Conservation (phyloP, 164 flowering plant genomes). For the Vitis cinerea region DNA sequence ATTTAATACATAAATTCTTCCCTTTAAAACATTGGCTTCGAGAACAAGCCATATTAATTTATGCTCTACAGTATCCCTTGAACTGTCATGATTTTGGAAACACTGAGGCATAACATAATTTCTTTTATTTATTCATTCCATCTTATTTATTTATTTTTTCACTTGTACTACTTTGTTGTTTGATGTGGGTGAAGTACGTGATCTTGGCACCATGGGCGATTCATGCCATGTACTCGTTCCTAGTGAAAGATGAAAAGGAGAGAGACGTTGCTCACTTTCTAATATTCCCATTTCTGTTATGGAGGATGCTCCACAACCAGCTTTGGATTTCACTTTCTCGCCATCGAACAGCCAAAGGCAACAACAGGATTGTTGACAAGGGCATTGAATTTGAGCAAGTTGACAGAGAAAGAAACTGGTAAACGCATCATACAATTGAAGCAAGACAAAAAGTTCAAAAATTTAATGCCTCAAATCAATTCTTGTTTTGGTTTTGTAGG, state of each 20-base stretch:
- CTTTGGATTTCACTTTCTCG: slow-evolving; percentile 47
- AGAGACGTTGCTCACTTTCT: slow-evolving; percentile 14
- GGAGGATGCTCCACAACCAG: slow-evolving; percentile 41
- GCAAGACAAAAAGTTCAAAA: too few species aligned
- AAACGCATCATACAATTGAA: too few species aligned
- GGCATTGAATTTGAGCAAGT: slow-evolving; percentile 26
- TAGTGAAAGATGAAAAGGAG: slow-evolving; percentile 14
- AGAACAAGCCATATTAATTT: too few species aligned
- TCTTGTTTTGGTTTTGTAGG: slow-evolving; percentile 15
- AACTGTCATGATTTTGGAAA: too few species aligned
- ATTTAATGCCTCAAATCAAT: too few species aligned
- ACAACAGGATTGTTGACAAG: slow-evolving; percentile 29
- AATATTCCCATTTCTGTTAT: slow-evolving; percentile 31
- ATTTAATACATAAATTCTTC: too few species aligned
- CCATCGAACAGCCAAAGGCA: slow-evolving; percentile 40
- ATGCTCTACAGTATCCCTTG: too few species aligned
- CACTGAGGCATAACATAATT: too few species aligned
- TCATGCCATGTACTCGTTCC: slow-evolving; percentile 20
- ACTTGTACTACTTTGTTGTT: too few species aligned
- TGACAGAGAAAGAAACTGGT: slow-evolving; percentile 12
- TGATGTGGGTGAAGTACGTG: slow-evolving; percentile 19
- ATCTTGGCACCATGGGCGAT: slow-evolving; percentile 38
- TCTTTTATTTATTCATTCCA: too few species aligned
- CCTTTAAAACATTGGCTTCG: too few species aligned
- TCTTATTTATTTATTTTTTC: too few species aligned